Evolutionary conservation across 257 asterid genomes (phyloP).

Genomic region (Solanum dulcamara): DNA sequence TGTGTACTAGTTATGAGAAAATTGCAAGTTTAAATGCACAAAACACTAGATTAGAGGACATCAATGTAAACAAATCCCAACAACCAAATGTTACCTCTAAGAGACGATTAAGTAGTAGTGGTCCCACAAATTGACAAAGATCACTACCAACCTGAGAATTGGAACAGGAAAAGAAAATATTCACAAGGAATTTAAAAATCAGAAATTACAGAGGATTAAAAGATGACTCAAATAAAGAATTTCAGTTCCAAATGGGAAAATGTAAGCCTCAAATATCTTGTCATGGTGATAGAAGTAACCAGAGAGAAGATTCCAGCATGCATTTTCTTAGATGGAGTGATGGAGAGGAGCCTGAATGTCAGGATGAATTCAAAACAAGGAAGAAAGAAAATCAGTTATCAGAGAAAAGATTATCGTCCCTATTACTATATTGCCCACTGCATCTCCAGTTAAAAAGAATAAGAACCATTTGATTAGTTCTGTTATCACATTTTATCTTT

Average conservation of each 20-base stretch:
- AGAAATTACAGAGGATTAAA: neutral
- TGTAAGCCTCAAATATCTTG: neutral
- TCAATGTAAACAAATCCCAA: neutral
- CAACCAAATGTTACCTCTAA: slow-evolving; percentile 36
- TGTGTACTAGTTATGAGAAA: neutral
- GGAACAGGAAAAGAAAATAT: neutral
- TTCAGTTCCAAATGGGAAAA: neutral
- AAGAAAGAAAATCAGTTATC: neutral
- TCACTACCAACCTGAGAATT: slow-evolving; percentile 63
- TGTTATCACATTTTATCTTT: neutral
- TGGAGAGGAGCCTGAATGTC: neutral
- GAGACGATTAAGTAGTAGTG: slow-evolving; percentile 61
- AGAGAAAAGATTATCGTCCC: neutral
- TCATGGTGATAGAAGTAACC: neutral
- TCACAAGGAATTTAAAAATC: neutral
- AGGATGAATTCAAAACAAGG: neutral
- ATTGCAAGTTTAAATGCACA: neutral
- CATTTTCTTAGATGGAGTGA: neutral
- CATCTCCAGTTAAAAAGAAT: neutral
- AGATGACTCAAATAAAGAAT: neutral
- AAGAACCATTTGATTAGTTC: neutral
- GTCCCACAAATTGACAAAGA: slow-evolving; percentile 85
- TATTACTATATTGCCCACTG: neutral
- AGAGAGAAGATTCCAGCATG: neutral
- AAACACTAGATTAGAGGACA: neutral